These are phyloP conservation scores for Diaporthe australafricana DNA, from an alignment of 2,329 filamentous ascomycete species.

Conservation along the genomic window DNA sequence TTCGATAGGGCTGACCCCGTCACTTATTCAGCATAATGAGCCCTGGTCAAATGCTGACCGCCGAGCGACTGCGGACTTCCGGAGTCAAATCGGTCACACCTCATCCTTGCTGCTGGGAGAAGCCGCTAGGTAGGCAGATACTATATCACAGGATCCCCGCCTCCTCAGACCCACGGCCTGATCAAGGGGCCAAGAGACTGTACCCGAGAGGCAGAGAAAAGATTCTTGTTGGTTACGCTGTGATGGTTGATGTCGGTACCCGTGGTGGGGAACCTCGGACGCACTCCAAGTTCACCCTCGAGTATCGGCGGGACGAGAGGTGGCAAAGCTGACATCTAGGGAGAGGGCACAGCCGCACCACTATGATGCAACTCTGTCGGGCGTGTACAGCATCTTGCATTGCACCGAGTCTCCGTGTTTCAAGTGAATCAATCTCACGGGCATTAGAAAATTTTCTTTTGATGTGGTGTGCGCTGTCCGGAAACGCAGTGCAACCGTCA, in stretches of 20 bases:
- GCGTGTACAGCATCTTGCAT: too few relatives aligned
- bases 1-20: neutral
- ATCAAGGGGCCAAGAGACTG: neutral
- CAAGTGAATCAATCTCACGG: neutral
- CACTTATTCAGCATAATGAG: neutral
- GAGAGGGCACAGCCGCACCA: too few relatives aligned
- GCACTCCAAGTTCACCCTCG: neutral
- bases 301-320: neutral
- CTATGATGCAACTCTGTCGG: neutral
- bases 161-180: neutral
- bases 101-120: neutral
- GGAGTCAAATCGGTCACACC: neutral
- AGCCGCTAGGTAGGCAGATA: neutral
- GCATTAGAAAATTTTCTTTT: neutral
- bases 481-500: slow-evolving; percentile 21
- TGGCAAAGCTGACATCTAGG: neutral
- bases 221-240: too few relatives aligned
- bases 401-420: neutral
- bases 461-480: neutral
- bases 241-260: too few relatives aligned
- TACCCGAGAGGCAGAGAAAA: too few relatives aligned
- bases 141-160: neutral
- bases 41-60: neutral
- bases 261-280: too few relatives aligned
- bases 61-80: slow-evolving; percentile 20